Evolutionary conservation across 345 rosid species (phyloP).

Genomic region (Anacardium occidentale): DNA sequence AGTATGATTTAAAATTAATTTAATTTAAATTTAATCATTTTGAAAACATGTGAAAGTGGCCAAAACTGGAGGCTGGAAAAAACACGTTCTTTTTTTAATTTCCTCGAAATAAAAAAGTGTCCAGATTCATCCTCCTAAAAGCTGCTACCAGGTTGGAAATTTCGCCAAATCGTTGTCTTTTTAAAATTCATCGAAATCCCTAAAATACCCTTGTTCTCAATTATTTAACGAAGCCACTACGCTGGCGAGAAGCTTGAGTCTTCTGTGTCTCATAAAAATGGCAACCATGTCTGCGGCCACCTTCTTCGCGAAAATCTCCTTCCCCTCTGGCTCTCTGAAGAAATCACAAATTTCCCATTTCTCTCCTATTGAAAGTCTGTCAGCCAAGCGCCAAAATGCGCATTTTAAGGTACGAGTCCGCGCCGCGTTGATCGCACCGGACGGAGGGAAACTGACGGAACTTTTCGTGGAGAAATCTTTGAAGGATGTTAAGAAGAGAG

Average conservation of each 20-base stretch:
- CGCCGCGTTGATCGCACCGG: constrained; percentile 75
- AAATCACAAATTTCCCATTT: constrained; percentile 41
- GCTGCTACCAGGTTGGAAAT: too few species aligned
- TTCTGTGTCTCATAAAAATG: constrained; percentile 38
- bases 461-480: constrained; percentile 61
- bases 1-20: too few species aligned
- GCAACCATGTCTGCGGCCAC: constrained; percentile 55
- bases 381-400: constrained; percentile 24
- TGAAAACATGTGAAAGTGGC: too few species aligned
- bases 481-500: constrained; percentile 52
- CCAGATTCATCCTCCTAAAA: constrained; percentile 51
- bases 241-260: neutral
- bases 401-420: constrained; percentile 28
- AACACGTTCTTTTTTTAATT: too few species aligned
- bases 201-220: neutral
- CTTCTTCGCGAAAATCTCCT: constrained; percentile 31
- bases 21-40: too few species aligned
- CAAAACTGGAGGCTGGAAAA: too few species aligned
- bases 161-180: too few species aligned
- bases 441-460: constrained; percentile 81
- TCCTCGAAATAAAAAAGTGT: constrained; percentile 8
- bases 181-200: too few species aligned
- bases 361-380: constrained; percentile 32
- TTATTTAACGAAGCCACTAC: neutral
- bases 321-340: constrained; percentile 39